phyloP scores from a whole-genome alignment of 2,329 filamentous ascomycete genomes.

The Aspergillus felis region DNA sequence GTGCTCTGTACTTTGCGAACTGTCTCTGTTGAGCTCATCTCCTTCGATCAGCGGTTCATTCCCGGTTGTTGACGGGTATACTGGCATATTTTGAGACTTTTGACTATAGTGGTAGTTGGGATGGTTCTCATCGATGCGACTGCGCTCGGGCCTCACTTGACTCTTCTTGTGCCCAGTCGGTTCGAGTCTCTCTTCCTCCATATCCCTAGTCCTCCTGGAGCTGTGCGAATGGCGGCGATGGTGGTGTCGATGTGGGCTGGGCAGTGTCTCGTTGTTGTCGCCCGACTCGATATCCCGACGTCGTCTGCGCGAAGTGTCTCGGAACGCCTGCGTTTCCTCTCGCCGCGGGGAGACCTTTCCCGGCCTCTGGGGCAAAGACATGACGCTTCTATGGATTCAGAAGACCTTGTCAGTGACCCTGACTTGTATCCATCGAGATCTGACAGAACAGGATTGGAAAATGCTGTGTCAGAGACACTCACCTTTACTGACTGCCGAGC shows the following conservation, averaged over 20 bases:
- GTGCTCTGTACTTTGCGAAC: conserved; percentile 61
- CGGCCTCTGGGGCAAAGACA: conserved; percentile 59
- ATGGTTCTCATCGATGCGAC: conserved; percentile 78
- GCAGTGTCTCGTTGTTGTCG: conserved; percentile 35
- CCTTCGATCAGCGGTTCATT: conserved; percentile 85
- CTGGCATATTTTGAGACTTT: conserved; percentile 89
- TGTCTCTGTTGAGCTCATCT: conserved; percentile 50
- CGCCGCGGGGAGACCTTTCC: conserved; percentile 58
- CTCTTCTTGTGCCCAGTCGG: conserved; percentile 68
- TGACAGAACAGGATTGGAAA: neutral
- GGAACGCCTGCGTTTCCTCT: conserved; percentile 59
- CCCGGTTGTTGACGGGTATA: conserved; percentile 85
- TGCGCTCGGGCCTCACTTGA: conserved; percentile 82
- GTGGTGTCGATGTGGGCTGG: conserved; percentile 36
- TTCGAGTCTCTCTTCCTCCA: conserved; percentile 54
- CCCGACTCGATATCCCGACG: conserved; percentile 69
- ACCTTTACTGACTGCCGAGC: neutral
- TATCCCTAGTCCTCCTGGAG: conserved; percentile 41
- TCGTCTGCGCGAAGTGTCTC: conserved; percentile 65
- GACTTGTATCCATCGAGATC: neutral
- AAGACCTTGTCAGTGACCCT: neutral
- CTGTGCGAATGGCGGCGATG: conserved; percentile 40
- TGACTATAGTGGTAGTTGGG: conserved; percentile 95
- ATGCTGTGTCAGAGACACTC: neutral
- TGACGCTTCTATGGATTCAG: conserved; percentile 20